These are phyloP conservation scores for Boletus pseudopeckii DNA, from an alignment of 768 basidiomycete genomes.

Conservation along the genomic window DNA sequence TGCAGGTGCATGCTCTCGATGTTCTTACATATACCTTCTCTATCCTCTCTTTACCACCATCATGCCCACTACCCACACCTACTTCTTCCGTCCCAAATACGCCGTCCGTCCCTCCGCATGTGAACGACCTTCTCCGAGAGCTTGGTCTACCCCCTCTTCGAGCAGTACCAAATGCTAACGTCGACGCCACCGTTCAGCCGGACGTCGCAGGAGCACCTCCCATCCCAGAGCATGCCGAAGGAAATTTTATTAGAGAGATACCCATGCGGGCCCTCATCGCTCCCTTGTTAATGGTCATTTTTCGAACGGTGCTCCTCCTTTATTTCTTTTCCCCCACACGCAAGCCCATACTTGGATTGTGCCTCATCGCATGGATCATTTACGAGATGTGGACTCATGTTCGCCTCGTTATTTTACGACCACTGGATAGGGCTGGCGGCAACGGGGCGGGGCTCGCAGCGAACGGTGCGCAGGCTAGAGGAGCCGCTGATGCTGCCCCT, in stretches of 20 bases:
- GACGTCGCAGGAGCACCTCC: conserved; percentile 18
- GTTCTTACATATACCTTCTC: conserved; percentile 41
- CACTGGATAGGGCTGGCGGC: conserved; percentile 33
- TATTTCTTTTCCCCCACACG: conserved; percentile 77
- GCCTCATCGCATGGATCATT: conserved; percentile 65
- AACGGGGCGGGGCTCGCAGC: conserved; percentile 21
- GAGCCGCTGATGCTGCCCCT: conserved; percentile 24
- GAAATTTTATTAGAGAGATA: conserved; percentile 46
- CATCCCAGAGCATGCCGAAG: conserved; percentile 27
- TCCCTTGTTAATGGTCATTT: conserved; percentile 63
- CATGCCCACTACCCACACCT: conserved; percentile 32
- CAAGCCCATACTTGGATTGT: conserved; percentile 64
- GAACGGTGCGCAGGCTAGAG: conserved; percentile 20
- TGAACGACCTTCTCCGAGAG: conserved; percentile 62
- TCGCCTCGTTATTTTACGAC: conserved; percentile 41
- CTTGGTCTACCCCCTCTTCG: conserved; percentile 57
- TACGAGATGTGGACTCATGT: conserved; percentile 77
- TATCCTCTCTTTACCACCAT: conserved; percentile 53
- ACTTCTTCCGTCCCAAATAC: conserved; percentile 25
- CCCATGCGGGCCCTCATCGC: conserved; percentile 64
- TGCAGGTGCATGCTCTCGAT: conserved; percentile 54
- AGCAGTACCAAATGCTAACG: conserved; percentile 29
- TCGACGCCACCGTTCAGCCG: conserved; percentile 17
- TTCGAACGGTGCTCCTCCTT: conserved; percentile 64
- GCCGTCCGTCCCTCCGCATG: conserved; percentile 42